These are phyloP conservation scores for Yamadazyma mexicana DNA, from an alignment of 1,139 yeast species.

Conservation along the genomic window DNA sequence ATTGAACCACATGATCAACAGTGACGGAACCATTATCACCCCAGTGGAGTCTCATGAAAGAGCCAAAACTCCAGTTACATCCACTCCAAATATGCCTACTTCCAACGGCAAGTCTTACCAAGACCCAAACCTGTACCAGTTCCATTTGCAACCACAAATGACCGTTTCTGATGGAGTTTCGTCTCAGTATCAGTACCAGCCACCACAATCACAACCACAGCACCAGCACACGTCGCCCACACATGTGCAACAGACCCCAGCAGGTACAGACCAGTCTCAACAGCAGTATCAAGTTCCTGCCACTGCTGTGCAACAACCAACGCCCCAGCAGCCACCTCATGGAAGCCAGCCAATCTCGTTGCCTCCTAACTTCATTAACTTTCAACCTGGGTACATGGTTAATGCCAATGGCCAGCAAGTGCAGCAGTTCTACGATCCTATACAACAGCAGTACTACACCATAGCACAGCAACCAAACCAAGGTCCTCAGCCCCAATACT, in stretches of 20 bases:
- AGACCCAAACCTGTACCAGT: conserved; percentile 5
- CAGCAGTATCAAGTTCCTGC: conserved; percentile 10
- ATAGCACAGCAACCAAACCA: conserved; percentile 33
- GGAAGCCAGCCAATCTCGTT: conserved; percentile 11
- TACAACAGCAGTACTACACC: conserved; percentile 47
- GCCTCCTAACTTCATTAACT: conserved; percentile 20
- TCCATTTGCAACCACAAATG: conserved; percentile 8
- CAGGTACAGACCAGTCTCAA: background rate
- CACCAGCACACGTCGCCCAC: background rate
- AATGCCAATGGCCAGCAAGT: conserved; percentile 26
- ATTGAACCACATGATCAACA: conserved; percentile 44
- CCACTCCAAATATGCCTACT: conserved; percentile 8
- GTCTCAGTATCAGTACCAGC: conserved; percentile 8
- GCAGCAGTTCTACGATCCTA: conserved; percentile 48
- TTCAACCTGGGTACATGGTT: conserved; percentile 23
- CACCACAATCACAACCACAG: conserved; percentile 3
- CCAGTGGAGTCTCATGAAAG: conserved; percentile 36
- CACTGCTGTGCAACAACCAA: conserved; percentile 12
- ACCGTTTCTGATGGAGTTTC: conserved; percentile 1
- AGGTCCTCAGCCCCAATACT: conserved; percentile 39
- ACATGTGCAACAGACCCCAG: background rate
- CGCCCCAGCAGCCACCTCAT: conserved; percentile 11
- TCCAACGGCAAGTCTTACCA: conserved; percentile 5
- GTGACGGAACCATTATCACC: conserved; percentile 49
- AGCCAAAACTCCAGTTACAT: conserved; percentile 9